Conservation (phyloP, 140 eudicot species). For the Senecio squalidus region DNA sequence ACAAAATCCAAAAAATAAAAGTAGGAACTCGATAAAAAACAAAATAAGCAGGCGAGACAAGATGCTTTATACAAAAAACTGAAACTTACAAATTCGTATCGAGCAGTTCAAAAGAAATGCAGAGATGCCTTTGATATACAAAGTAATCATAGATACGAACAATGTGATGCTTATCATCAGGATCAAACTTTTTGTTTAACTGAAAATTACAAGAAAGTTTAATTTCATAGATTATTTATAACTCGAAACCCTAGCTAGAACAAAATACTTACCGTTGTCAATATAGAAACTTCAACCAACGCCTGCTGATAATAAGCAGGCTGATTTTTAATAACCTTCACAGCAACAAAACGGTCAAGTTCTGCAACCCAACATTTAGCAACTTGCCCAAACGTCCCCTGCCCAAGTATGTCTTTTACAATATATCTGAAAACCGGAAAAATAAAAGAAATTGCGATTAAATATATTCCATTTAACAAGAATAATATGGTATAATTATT, state of each 20-base stretch:
- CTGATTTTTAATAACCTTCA: conserved; percentile 84
- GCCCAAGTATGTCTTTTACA: conserved; percentile 97
- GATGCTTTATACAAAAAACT: background rate
- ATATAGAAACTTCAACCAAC: conserved; percentile 92
- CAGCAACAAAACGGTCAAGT: conserved; percentile 81
- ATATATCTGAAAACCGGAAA: conserved; percentile 53
- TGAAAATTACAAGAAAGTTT: conserved; percentile 31
- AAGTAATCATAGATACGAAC: conserved; percentile 95
- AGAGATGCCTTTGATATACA: conserved; percentile 81
- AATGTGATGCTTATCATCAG: conserved; percentile 93
- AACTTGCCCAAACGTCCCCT: conserved; percentile 99
- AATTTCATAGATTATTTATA: background rate
- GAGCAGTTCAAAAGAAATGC: conserved; percentile 91
- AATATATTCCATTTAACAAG: background rate
- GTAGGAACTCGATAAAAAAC: too few species aligned
- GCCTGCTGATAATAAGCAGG: conserved; percentile 98
- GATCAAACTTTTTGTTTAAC: conserved; percentile 95
- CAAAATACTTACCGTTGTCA: conserved; percentile 54
- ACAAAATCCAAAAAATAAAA: conserved; percentile 8
- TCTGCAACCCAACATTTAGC: conserved; percentile 98
- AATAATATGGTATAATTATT: conserved; percentile 3
- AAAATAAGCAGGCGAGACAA: background rate
- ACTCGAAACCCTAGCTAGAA: conserved; percentile 14
- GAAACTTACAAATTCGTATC: conserved; percentile 79
- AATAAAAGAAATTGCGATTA: background rate